Conservation (phyloP, 371 early-diverging fungal species). For the Mucor lusitanicus region DNA sequence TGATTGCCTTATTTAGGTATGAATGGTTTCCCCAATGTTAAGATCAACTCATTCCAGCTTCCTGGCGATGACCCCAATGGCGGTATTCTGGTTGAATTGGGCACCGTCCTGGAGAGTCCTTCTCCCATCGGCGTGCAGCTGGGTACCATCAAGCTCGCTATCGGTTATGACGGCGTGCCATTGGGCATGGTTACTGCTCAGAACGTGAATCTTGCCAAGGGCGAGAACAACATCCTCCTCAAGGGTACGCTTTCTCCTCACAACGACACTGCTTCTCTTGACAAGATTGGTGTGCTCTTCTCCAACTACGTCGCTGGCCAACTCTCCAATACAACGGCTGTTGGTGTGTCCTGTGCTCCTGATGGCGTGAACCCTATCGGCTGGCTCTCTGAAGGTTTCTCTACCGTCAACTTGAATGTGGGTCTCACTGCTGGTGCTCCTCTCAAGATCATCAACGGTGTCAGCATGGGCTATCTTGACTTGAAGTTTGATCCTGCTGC, state of each 20-base stretch:
- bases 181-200: constrained; percentile 54
- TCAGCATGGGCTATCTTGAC: constrained; percentile 57
- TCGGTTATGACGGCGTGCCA: constrained; percentile 49
- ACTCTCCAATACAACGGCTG: constrained; percentile 50
- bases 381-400: constrained; percentile 61
- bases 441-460: constrained; percentile 52
- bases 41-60: constrained; percentile 53
- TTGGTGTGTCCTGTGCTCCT: constrained; percentile 58
- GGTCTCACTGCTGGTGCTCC: constrained; percentile 42
- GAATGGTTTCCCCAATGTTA: constrained; percentile 56
- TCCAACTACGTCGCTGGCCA: constrained; percentile 55
- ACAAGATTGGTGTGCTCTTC: constrained; percentile 52
- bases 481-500: constrained; percentile 45
- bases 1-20: constrained; percentile 22
- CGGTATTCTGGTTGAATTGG: constrained; percentile 59
- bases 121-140: constrained; percentile 62
- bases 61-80: constrained; percentile 57
- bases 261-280: constrained; percentile 42
- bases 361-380: constrained; percentile 54
- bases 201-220: constrained; percentile 42
- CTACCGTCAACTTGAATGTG: constrained; percentile 51
- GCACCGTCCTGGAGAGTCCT: constrained; percentile 55
- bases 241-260: constrained; percentile 54
- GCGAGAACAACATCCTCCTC: constrained; percentile 51
- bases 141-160: constrained; percentile 56